Percentiles rank a stretch among this genome's conserved stretches.
These are phyloP conservation scores for Calonectria leucothoes DNA, from an alignment of 2,329 filamentous ascomycete genomes.

Conservation along the genomic window DNA sequence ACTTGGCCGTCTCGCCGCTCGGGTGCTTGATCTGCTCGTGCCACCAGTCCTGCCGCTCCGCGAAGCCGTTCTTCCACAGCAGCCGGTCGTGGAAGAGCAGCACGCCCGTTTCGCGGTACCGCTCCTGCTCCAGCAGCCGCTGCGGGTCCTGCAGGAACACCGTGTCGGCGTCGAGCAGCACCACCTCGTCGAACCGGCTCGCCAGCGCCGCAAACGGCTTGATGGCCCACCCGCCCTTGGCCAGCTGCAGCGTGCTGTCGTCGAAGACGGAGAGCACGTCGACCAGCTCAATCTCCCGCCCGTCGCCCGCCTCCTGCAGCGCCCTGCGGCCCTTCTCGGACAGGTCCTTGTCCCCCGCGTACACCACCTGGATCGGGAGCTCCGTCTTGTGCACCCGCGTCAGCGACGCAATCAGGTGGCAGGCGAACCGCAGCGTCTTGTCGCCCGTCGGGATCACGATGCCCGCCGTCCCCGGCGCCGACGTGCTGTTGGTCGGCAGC, in stretches of 20 bases:
- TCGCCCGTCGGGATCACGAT: conserved; percentile 51
- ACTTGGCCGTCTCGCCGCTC: conserved; percentile 45
- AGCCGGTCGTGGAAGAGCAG: conserved; percentile 56
- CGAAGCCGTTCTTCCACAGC: conserved; percentile 50
- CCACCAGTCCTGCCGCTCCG: conserved; percentile 52
- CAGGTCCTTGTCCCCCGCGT: conserved; percentile 50
- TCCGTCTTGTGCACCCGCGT: conserved; percentile 43
- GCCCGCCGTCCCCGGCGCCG: conserved; percentile 35
- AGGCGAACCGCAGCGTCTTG: conserved; percentile 47
- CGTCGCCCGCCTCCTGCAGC: conserved; percentile 32
- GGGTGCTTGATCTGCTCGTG: conserved; percentile 51
- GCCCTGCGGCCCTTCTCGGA: conserved; percentile 36
- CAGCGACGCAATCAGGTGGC: conserved; percentile 48
- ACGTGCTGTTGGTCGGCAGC: conserved; percentile 21
- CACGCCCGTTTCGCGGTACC: conserved; percentile 47
- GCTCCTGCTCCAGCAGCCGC: conserved; percentile 45
- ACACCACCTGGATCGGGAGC: conserved; percentile 51
- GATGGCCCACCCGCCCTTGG: conserved; percentile 52
- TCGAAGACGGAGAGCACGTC: conserved; percentile 49
- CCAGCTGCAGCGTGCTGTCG: conserved; percentile 44
- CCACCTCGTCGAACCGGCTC: conserved; percentile 50
- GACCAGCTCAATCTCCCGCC: conserved; percentile 44
- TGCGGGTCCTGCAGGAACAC: conserved; percentile 53
- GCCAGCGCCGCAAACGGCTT: conserved; percentile 55
- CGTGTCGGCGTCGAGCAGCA: conserved; percentile 53